A percentile compares a stretch with the other conserved stretches of the same genome.
Conservation (phyloP, 306 rosid genomes). For the Hylodesmum podocarpum region DNA sequence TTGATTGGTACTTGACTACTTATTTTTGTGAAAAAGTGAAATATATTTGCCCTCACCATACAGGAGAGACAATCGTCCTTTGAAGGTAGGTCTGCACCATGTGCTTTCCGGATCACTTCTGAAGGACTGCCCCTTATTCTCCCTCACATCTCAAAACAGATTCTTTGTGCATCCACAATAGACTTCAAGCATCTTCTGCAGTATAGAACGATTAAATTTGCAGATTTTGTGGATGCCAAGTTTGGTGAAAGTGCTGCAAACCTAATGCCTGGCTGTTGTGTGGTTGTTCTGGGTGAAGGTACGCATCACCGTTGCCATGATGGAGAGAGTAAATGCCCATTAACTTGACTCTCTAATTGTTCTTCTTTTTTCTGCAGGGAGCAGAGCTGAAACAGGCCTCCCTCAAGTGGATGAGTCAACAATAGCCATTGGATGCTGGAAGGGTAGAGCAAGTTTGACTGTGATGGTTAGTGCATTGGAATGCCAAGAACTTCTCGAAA, state of each 20-base stretch:
- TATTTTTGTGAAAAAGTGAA: background rate
- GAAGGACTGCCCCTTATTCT: slow-evolving; percentile 89
- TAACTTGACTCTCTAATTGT: background rate
- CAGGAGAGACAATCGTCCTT: slow-evolving; percentile 87
- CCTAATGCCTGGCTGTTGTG: slow-evolving; percentile 80
- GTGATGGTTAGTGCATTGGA: slow-evolving; percentile 81
- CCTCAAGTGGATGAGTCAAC: slow-evolving; percentile 54
- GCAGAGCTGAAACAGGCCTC: slow-evolving; percentile 25
- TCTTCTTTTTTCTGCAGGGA: slow-evolving; percentile 41
- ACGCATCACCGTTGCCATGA: slow-evolving; percentile 18
- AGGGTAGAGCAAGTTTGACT: slow-evolving; percentile 70
- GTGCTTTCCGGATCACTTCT: slow-evolving; percentile 84
- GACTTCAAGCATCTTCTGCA: slow-evolving; percentile 91
- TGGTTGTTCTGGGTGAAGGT: slow-evolving; percentile 75
- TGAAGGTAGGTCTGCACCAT: slow-evolving; percentile 72
- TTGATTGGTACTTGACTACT: background rate
- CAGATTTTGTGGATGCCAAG: slow-evolving; percentile 76
- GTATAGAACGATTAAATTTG: slow-evolving; percentile 68
- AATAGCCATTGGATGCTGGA: slow-evolving; percentile 96
- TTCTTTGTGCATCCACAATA: slow-evolving; percentile 54
- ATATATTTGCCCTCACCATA: slow-evolving; percentile 13
- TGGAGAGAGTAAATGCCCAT: background rate
- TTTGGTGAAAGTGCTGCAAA: slow-evolving; percentile 64
- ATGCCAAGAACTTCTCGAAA: slow-evolving; percentile 80
- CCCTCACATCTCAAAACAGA: slow-evolving; percentile 78